Evolutionary conservation across 768 basidiomycete species (phyloP).

Genomic region (Boletus sp.): DNA sequence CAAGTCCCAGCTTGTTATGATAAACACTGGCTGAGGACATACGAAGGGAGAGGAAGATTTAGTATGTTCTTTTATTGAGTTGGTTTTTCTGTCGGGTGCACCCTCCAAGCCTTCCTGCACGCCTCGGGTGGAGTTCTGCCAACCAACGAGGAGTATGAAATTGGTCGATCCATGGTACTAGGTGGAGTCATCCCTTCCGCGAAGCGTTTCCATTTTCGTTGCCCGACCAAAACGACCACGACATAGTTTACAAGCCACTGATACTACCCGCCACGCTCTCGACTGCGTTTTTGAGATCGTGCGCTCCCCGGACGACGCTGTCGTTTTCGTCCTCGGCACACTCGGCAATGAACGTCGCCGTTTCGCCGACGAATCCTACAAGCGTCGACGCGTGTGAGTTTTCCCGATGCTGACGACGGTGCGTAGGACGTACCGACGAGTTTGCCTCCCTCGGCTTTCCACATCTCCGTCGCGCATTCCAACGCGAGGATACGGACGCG

Average conservation of each 20-base stretch:
- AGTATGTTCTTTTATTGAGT: too few species aligned
- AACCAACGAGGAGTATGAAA: too few species aligned
- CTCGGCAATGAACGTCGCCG: slow-evolving; percentile 83
- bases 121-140: too few species aligned
- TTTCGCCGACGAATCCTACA: slow-evolving; percentile 75
- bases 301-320: slow-evolving; percentile 68
- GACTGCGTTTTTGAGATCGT: slow-evolving; percentile 65
- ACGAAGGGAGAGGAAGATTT: too few species aligned
- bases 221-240: too few species aligned
- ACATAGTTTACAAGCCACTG: slow-evolving; percentile 24
- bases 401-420: background rate
- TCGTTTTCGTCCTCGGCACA: slow-evolving; percentile 89
- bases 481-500: slow-evolving; percentile 71
- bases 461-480: slow-evolving; percentile 64
- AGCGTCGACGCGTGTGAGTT: background rate
- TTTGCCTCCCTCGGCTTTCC: slow-evolving; percentile 75
- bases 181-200: too few species aligned
- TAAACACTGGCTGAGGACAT: too few species aligned
- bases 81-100: too few species aligned
- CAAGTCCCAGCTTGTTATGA: too few species aligned
- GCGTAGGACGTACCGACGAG: slow-evolving; percentile 55
- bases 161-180: too few species aligned
- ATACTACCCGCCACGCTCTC: slow-evolving; percentile 69
- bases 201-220: too few species aligned
- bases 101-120: too few species aligned